phyloP scores from a whole-genome alignment of 768 basidiomycete genomes.

The Cystofilobasidium ferigula region DNA sequence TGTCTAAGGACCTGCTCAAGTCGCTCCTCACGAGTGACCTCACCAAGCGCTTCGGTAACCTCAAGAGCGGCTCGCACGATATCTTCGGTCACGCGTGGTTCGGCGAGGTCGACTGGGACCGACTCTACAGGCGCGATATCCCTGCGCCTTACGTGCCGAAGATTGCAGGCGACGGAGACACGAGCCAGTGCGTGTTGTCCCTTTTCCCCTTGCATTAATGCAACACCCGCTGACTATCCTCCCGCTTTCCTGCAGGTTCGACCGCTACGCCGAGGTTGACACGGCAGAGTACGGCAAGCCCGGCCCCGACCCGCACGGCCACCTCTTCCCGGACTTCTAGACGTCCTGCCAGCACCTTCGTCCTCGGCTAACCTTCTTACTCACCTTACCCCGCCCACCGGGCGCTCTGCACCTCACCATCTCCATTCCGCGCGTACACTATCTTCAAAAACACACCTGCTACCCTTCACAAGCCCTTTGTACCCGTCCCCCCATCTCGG shows the following conservation, averaged over 20 bases:
- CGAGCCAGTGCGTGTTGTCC: conserved; percentile 49
- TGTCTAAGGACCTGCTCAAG: conserved; percentile 39
- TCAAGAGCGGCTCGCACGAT: conserved; percentile 38
- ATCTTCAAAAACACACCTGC: no score
- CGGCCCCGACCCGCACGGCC: conserved; percentile 45
- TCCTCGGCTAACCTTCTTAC: no score
- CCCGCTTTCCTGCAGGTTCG: conserved; percentile 34
- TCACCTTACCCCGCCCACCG: no score
- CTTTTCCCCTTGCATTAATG: background rate
- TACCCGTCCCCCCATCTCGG: no score
- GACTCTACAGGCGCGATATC: conserved; percentile 69
- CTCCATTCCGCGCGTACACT: no score
- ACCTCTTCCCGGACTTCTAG: conserved; percentile 62
- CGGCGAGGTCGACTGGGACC: conserved; percentile 82
- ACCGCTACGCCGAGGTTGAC: conserved; percentile 42
- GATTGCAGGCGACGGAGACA: conserved; percentile 84
- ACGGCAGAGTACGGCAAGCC: conserved; percentile 40
- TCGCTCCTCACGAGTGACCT: conserved; percentile 39
- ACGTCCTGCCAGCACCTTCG: no score
- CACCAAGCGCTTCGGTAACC: conserved; percentile 39
- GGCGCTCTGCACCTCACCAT: no score
- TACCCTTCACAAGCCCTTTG: no score
- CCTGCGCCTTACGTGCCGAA: conserved; percentile 90
- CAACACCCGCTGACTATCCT: background rate
- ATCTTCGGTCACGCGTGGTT: conserved; percentile 48